Evolutionary conservation across 352 stramenopile genomes (phyloP).

Genomic region (Phytophthora pisi): DNA sequence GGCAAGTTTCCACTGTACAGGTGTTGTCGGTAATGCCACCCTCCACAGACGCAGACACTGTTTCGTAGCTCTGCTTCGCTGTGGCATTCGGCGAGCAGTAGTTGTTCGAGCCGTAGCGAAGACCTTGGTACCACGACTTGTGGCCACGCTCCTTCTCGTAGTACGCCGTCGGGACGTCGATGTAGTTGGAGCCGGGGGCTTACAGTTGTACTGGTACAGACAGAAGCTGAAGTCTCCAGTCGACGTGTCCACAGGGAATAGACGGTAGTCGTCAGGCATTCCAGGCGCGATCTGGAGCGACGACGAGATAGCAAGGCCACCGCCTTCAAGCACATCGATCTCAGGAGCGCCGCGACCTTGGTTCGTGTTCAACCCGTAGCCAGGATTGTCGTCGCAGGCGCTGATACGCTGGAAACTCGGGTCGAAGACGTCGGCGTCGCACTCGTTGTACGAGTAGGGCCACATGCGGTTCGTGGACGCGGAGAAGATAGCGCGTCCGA

Average conservation of each 20-base stretch:
- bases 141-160: constrained; percentile 40
- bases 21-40: constrained; percentile 49
- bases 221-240: constrained; percentile 26
- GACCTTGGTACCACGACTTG: constrained; percentile 62
- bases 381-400: neutral
- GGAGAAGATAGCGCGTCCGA: neutral
- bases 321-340: neutral
- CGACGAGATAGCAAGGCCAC: constrained; percentile 67
- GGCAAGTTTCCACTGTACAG: constrained; percentile 42
- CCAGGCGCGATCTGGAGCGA: constrained; percentile 88
- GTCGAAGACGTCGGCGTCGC: neutral
- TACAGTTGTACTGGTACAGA: constrained; percentile 50
- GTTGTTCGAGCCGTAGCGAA: constrained; percentile 61
- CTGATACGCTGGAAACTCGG: neutral
- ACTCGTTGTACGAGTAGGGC: neutral
- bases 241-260: constrained; percentile 50
- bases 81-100: constrained; percentile 33
- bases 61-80: constrained; percentile 37
- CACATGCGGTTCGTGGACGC: neutral
- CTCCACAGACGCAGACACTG: constrained; percentile 31
- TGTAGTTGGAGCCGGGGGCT: constrained; percentile 31
- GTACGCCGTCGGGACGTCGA: constrained; percentile 42
- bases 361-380: neutral
- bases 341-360: neutral
- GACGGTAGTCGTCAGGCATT: constrained; percentile 63